Conservation (phyloP, 2,329 filamentous ascomycete species). For the Neofusicoccum sp. region DNA sequence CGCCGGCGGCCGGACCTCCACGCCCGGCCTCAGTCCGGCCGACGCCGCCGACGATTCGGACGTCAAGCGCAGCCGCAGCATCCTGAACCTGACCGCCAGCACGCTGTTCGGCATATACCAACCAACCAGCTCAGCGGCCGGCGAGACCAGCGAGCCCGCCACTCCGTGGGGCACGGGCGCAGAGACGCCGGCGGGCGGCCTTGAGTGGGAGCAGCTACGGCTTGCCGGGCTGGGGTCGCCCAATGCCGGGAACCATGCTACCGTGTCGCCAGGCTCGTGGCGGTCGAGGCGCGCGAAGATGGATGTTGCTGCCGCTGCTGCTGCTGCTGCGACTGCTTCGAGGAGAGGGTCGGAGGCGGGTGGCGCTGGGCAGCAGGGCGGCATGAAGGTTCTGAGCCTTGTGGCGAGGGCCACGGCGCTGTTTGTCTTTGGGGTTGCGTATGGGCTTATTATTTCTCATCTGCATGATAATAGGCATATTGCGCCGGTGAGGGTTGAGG, state of each 20-base stretch:
- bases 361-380: neutral
- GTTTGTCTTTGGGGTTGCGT: conserved; percentile 76
- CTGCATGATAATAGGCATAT: conserved; percentile 69
- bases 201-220: conserved; percentile 28
- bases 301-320: neutral
- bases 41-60: conserved; percentile 36
- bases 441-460: conserved; percentile 77
- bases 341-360: neutral
- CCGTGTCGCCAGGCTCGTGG: neutral
- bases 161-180: conserved; percentile 80
- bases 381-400: neutral
- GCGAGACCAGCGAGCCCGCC: conserved; percentile 52
- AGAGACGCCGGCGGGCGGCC: conserved; percentile 57
- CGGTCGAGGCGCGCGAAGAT: neutral
- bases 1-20: neutral
- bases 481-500: conserved; percentile 60
- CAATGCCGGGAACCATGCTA: neutral
- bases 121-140: conserved; percentile 49
- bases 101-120: conserved; percentile 92
- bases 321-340: neutral
- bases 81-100: conserved; percentile 82
- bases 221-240: conserved; percentile 24
- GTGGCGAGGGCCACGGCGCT: conserved; percentile 52
- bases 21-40: neutral
- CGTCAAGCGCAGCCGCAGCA: conserved; percentile 66